Evolutionary conservation across 2,329 filamentous ascomycete genomes (phyloP).

Genomic region (Penicillium sp.): DNA sequence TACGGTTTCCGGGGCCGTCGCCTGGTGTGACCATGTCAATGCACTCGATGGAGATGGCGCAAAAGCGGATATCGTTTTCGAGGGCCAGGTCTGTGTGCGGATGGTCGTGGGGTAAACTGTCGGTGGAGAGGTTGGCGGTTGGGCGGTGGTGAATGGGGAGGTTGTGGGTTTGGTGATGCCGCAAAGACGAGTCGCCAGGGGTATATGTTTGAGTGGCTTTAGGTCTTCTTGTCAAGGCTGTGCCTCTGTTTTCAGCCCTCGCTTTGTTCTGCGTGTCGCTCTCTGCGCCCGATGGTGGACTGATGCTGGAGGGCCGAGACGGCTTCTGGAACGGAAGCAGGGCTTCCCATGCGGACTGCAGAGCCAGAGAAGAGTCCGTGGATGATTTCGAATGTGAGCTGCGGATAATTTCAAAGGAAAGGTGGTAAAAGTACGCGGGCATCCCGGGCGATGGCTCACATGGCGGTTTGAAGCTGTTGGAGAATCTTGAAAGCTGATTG

Average conservation of each 20-base stretch:
- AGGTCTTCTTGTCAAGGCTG: background rate
- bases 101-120: no score
- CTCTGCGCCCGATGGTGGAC: conserved; percentile 6
- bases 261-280: conserved; percentile 3
- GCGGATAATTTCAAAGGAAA: conserved; percentile 57
- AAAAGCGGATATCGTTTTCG: conserved; percentile 72
- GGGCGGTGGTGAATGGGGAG: background rate
- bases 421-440: conserved; percentile 63
- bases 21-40: conserved; percentile 63
- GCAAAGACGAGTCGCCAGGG: no score
- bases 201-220: background rate
- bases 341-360: conserved; percentile 39
- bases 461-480: conserved; percentile 6
- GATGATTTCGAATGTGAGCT: conserved; percentile 4
- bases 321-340: conserved; percentile 38
- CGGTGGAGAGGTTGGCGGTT: conserved; percentile 25
- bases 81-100: conserved; percentile 12
- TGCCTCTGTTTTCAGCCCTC: conserved; percentile 7
- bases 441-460: conserved; percentile 45
- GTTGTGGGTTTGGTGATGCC: background rate
- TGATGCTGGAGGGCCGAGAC: conserved; percentile 16
- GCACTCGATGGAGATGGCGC: conserved; percentile 72
- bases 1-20: conserved; percentile 25
- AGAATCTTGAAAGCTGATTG: no score
- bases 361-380: conserved; percentile 25